Percentiles rank a stretch among this genome's conserved stretches.
phyloP scores from a whole-genome alignment of 768 basidiomycete genomes.

The Solioccasus polychromus region DNA sequence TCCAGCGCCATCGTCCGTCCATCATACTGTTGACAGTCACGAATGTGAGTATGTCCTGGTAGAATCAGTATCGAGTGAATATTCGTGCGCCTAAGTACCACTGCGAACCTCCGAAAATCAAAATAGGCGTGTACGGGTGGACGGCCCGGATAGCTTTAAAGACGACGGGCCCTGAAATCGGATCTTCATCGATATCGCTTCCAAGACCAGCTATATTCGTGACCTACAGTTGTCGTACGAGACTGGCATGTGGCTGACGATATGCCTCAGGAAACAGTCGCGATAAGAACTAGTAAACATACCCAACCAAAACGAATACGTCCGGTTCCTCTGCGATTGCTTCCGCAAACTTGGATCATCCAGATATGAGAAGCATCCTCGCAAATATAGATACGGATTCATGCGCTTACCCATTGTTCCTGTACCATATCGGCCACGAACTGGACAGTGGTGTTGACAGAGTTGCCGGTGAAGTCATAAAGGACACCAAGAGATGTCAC shows the following conservation, averaged over 20 bases:
- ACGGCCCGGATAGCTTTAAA: constrained; percentile 70
- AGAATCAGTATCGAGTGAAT: too few relatives aligned
- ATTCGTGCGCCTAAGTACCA: neutral
- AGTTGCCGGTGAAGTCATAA: constrained; percentile 73
- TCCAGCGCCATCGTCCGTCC: constrained; percentile 47
- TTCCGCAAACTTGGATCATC: constrained; percentile 56
- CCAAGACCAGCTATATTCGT: neutral
- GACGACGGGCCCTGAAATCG: constrained; percentile 58
- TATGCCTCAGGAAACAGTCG: neutral
- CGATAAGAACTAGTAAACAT: constrained; percentile 12
- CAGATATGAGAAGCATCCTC: neutral
- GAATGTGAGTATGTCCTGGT: constrained; percentile 51
- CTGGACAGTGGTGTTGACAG: constrained; percentile 71
- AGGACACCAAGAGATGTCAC: constrained; percentile 82
- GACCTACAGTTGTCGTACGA: constrained; percentile 59
- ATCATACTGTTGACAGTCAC: constrained; percentile 28
- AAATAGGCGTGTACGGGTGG: constrained; percentile 73
- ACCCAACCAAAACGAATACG: constrained; percentile 75
- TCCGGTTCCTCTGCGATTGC: constrained; percentile 82
- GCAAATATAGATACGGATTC: neutral
- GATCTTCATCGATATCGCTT: neutral
- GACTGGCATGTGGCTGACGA: constrained; percentile 80
- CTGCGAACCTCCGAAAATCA: constrained; percentile 70
- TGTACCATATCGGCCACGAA: constrained; percentile 71
- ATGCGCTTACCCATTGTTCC: constrained; percentile 63